Evolutionary conservation across 2,329 filamentous ascomycete genomes (phyloP).

Genomic region (Phyllosticta paracitricarpa): DNA sequence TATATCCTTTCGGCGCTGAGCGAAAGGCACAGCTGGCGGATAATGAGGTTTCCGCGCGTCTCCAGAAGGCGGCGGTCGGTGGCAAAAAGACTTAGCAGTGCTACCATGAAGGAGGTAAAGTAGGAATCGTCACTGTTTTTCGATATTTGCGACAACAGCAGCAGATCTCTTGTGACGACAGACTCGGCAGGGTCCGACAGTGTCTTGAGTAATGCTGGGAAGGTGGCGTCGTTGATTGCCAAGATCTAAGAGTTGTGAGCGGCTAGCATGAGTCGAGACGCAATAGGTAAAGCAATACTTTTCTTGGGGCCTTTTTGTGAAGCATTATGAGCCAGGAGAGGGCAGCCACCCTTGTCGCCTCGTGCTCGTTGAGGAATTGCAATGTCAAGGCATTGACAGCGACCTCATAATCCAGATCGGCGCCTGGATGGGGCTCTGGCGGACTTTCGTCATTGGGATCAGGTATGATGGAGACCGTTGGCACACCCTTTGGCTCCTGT

Average conservation of each 20-base stretch:
- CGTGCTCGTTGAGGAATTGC: conserved; percentile 92
- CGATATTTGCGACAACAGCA: conserved; percentile 91
- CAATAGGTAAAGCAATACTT: conserved; percentile 43
- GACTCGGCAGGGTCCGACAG: conserved; percentile 91
- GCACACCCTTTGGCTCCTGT: conserved; percentile 18
- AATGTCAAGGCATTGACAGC: conserved; percentile 88
- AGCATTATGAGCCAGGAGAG: conserved; percentile 97
- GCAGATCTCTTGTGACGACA: conserved; percentile 88
- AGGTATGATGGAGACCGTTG: conserved; percentile 25
- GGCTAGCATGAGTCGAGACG: not conserved
- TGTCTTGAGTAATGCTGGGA: conserved; percentile 90
- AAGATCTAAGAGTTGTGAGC: conserved; percentile 37
- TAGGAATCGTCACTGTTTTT: conserved; percentile 95
- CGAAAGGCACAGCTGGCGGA: conserved; percentile 85
- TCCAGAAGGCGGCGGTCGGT: conserved; percentile 87
- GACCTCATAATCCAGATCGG: conserved; percentile 88
- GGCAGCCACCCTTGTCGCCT: conserved; percentile 87
- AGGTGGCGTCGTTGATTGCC: conserved; percentile 94
- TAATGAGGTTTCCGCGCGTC: conserved; percentile 89
- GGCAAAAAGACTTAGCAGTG: conserved; percentile 86
- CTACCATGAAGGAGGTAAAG: conserved; percentile 97
- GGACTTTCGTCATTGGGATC: conserved; percentile 35
- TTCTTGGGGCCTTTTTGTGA: conserved; percentile 85
- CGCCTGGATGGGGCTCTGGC: conserved; percentile 36
- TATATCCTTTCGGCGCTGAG: conserved; percentile 93